A percentile compares a stretch with the other conserved stretches of the same genome.
These are phyloP conservation scores for Balansia obtecta DNA, from an alignment of 2,329 filamentous ascomycete genomes.

Conservation along the genomic window DNA sequence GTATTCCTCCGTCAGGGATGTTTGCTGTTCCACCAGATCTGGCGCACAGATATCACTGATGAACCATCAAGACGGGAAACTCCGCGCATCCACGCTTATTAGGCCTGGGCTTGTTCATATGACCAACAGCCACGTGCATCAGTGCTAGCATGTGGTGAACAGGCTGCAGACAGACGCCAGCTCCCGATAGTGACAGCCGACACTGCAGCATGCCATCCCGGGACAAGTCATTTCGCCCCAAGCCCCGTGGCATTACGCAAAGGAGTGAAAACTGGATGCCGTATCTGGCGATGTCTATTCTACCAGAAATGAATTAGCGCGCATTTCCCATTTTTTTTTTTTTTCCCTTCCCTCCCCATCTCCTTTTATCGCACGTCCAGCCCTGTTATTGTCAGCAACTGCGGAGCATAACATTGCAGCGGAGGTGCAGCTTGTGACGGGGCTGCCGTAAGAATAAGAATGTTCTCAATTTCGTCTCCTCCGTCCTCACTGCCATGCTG, in stretches of 20 bases:
- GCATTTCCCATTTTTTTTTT: background rate
- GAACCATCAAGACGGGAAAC: constrained; percentile 2
- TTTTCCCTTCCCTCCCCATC: background rate
- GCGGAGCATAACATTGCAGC: background rate
- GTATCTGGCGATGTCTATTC: background rate
- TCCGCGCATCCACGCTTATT: background rate
- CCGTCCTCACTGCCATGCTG: no score
- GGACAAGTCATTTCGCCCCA: background rate
- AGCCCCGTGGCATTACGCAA: background rate
- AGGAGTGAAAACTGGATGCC: background rate
- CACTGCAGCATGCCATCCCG: background rate
- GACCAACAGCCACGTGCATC: background rate
- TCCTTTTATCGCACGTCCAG: no score
- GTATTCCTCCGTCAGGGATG: background rate
- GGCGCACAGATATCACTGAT: constrained; percentile 5
- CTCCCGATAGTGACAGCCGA: background rate
- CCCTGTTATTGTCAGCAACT: background rate
- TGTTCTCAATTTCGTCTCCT: no score
- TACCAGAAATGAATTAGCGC: background rate
- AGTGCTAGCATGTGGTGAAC: background rate
- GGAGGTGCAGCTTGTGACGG: no score
- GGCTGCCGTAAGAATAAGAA: no score
- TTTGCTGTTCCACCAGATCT: constrained; percentile 6
- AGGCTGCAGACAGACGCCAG: background rate
- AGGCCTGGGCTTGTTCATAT: background rate